Percentiles rank a stretch among this genome's conserved stretches.
phyloP scores from a whole-genome alignment of 2,329 filamentous ascomycete species.

The Talaromyces sp. region DNA sequence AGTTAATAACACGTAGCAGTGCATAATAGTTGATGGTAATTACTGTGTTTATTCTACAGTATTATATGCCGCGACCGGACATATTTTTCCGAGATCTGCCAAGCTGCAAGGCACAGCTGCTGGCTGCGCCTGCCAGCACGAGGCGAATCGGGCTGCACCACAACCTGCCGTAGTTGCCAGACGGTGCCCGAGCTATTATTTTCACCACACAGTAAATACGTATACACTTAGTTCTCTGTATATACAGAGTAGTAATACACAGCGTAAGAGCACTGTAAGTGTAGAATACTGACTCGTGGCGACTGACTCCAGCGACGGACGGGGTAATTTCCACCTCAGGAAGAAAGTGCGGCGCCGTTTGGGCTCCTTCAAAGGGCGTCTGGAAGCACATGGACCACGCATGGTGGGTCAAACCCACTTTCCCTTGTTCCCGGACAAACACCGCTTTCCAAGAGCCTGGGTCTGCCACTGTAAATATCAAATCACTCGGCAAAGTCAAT shows the following conservation, averaged over 20 bases:
- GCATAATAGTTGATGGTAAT: too few species aligned
- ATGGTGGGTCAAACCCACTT: background rate
- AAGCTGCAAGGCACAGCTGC: background rate
- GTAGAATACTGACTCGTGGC: background rate
- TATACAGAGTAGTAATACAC: too few species aligned
- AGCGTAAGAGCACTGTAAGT: too few species aligned
- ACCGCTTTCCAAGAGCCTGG: background rate
- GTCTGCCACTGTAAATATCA: background rate
- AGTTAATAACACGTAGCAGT: too few species aligned
- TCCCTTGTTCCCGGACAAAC: background rate
- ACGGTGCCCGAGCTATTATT: background rate
- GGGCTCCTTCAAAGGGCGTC: conserved; percentile 2
- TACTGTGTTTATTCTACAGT: too few species aligned
- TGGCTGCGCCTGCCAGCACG: background rate
- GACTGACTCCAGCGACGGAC: background rate
- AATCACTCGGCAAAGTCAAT: too few species aligned
- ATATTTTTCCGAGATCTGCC: background rate
- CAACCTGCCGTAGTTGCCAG: background rate
- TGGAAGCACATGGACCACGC: conserved; percentile 11
- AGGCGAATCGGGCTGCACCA: background rate
- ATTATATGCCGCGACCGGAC: background rate
- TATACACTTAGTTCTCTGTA: too few species aligned
- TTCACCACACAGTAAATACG: too few species aligned
- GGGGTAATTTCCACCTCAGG: background rate
- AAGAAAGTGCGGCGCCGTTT: background rate